These are phyloP conservation scores for Neohortaea acidophila DNA, from an alignment of 495 filamentous ascomycete genomes.

Conservation along the genomic window DNA sequence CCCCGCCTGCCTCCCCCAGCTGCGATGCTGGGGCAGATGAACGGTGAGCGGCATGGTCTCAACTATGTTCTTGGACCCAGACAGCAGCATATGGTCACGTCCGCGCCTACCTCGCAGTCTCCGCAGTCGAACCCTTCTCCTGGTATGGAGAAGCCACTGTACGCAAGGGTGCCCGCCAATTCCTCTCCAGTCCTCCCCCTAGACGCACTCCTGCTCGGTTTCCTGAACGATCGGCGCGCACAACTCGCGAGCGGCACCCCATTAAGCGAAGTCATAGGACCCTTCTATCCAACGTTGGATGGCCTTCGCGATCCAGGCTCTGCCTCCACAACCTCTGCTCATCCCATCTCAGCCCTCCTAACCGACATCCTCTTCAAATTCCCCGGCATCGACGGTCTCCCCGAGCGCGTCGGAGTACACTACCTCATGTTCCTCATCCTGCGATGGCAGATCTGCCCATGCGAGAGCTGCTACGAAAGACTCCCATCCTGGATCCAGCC, in stretches of 20 bases:
- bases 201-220: conserved; percentile 61
- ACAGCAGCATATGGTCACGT: conserved; percentile 3
- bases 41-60: conserved; percentile 41
- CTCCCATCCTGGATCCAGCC: conserved; percentile 55
- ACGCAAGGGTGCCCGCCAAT: conserved; percentile 4
- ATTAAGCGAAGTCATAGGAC: conserved; percentile 48
- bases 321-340: conserved; percentile 42
- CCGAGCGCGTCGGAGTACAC: conserved; percentile 65
- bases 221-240: conserved; percentile 50
- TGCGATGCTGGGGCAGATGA: neutral
- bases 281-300: conserved; percentile 46
- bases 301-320: conserved; percentile 26
- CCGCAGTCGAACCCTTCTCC: neutral
- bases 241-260: conserved; percentile 46
- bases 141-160: conserved; percentile 26
- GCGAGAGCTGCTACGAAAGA: conserved; percentile 55
- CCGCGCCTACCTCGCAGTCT: conserved; percentile 1
- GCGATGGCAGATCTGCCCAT: conserved; percentile 67
- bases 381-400: conserved; percentile 49
- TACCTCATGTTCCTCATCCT: conserved; percentile 71
- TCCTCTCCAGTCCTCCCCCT: conserved; percentile 49
- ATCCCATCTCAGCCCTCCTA: conserved; percentile 66
- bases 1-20: neutral
- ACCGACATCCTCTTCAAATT: conserved; percentile 67
- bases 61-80: conserved; percentile 48